Percentiles rank a stretch among this genome's conserved stretches.
Conservation (phyloP, 495 filamentous ascomycete genomes). For the Daldinia vernicosa region DNA sequence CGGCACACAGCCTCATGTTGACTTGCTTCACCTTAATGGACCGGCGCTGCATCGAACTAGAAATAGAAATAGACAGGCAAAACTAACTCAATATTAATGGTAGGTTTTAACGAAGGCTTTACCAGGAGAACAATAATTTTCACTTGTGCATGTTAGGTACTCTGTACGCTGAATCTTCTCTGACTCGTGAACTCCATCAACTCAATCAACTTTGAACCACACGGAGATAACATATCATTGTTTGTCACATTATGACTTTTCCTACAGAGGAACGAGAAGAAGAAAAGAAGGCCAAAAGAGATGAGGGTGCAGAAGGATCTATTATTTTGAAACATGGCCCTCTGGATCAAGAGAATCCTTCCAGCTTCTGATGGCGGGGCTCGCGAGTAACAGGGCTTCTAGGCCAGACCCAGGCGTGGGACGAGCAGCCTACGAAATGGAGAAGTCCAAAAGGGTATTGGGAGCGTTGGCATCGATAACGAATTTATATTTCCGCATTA, state of each 20-base stretch:
- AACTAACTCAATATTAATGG: background rate
- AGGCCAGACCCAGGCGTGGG: background rate
- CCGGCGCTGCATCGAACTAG: background rate
- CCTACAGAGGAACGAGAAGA: background rate
- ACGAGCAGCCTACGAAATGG: background rate
- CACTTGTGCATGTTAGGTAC: background rate
- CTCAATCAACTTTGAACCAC: background rate
- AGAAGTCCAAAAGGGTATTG: background rate
- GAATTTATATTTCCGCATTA: background rate
- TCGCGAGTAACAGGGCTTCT: background rate
- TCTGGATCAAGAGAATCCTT: conserved; percentile 24
- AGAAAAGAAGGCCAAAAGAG: background rate
- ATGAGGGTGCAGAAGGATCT: conserved; percentile 16
- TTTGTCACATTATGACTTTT: background rate
- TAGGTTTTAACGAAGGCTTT: background rate
- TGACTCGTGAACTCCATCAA: background rate
- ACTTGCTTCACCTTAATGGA: conserved; percentile 7
- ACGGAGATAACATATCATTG: background rate
- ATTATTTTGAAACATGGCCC: conserved; percentile 25
- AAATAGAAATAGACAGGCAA: background rate
- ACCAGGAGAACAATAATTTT: background rate
- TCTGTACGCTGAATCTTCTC: no score
- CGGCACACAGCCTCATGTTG: conserved; percentile 2
- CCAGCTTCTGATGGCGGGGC: conserved; percentile 12
- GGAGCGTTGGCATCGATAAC: background rate